Percentiles rank a stretch among this genome's conserved stretches.
Conservation (phyloP, 2,329 filamentous ascomycete species). For the Phialocephala sp. region DNA sequence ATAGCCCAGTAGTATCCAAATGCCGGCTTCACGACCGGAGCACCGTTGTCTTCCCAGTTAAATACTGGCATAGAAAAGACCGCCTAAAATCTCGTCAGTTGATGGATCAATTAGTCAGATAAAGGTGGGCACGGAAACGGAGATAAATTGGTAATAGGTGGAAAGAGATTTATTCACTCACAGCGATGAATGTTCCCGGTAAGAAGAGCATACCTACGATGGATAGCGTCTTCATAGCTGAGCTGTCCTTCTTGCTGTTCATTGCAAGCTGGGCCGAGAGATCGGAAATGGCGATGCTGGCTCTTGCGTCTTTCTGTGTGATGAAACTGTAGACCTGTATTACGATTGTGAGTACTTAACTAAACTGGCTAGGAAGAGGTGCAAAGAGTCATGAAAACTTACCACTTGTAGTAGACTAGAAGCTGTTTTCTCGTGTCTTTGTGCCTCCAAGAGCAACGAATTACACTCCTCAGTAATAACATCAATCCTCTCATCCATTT, state of each 20-base stretch:
- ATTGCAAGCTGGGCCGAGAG: slow-evolving; percentile 20
- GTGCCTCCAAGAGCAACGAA: not conserved
- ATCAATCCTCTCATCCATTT: not conserved
- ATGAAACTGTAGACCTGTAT: slow-evolving; percentile 30
- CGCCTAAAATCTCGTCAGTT: slow-evolving; percentile 9
- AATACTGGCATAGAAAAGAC: slow-evolving; percentile 25
- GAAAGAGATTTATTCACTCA: slow-evolving; percentile 16
- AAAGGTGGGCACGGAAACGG: not conserved
- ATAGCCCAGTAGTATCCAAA: slow-evolving; percentile 27
- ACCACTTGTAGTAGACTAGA: slow-evolving; percentile 17
- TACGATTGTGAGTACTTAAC: not conserved
- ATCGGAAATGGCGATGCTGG: slow-evolving; percentile 25
- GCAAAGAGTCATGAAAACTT: slow-evolving; percentile 5
- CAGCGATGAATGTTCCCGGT: slow-evolving; percentile 32
- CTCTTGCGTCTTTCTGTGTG: slow-evolving; percentile 29
- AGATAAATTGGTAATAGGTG: not conserved
- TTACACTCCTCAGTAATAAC: not conserved
- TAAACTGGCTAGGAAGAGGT: not conserved
- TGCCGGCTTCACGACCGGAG: slow-evolving; percentile 15
- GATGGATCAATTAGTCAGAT: not conserved
- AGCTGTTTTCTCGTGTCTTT: not conserved
- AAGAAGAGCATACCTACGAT: slow-evolving; percentile 33
- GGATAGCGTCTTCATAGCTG: slow-evolving; percentile 61
- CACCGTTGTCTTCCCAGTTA: slow-evolving; percentile 11
- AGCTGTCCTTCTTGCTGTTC: slow-evolving; percentile 22